Conservation (phyloP, 1,284 basidiomycete species). For the Rhodotorula sp. region DNA sequence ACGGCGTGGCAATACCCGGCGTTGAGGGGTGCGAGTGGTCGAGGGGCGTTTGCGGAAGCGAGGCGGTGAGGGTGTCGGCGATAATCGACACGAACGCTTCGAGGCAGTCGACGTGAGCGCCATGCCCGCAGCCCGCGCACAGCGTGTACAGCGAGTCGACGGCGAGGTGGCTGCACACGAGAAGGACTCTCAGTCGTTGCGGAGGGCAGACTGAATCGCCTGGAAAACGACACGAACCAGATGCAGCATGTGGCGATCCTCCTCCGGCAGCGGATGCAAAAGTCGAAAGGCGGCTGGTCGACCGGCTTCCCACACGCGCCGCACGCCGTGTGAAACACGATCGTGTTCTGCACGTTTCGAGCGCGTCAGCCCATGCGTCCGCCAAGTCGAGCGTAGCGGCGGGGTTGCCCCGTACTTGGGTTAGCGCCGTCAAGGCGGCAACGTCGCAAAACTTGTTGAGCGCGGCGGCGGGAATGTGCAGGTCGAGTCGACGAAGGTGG, state of each 20-base stretch:
- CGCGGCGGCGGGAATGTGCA: constrained; percentile 31
- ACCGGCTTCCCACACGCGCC: constrained; percentile 34
- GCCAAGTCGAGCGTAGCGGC: too few relatives aligned
- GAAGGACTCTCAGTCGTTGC: too few relatives aligned
- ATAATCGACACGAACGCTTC: constrained; percentile 13
- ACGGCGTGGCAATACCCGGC: constrained; percentile 30
- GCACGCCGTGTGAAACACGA: constrained; percentile 37
- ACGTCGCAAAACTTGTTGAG: constrained; percentile 33
- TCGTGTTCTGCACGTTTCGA: constrained; percentile 23
- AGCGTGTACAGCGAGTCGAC: constrained; percentile 25
- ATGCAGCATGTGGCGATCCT: constrained; percentile 30
- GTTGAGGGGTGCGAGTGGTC: constrained; percentile 36
- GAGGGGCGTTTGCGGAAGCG: constrained; percentile 11
- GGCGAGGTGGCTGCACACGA: constrained; percentile 22
- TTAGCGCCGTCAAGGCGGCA: constrained; percentile 10
- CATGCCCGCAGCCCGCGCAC: constrained; percentile 38
- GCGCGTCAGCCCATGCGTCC: neutral
- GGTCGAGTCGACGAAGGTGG: constrained; percentile 19
- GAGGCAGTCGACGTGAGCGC: constrained; percentile 33
- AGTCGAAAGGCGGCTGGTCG: constrained; percentile 26
- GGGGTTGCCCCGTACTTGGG: constrained; percentile 12
- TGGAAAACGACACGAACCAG: constrained; percentile 19
- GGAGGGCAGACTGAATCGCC: neutral
- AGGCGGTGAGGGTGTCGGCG: neutral
- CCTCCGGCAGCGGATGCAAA: constrained; percentile 23